Conservation (phyloP, 1,284 basidiomycete genomes). For the Cryptococcus wingfieldii region DNA sequence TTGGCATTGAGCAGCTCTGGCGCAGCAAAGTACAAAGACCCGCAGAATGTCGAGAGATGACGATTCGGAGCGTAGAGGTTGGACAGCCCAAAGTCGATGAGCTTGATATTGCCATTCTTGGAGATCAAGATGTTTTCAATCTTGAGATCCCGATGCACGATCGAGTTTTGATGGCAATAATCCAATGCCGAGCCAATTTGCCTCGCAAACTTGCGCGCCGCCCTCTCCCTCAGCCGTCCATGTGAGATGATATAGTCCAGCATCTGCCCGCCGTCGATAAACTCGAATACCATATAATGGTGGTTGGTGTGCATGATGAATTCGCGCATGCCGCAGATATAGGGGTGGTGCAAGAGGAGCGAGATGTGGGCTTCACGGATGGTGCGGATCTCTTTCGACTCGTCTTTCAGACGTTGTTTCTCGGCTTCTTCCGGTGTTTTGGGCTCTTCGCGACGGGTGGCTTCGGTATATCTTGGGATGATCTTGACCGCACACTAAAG, state of each 20-base stretch:
- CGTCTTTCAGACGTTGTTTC: slow-evolving; percentile 77
- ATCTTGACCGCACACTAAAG: slow-evolving; percentile 93
- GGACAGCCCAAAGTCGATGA: slow-evolving; percentile 97
- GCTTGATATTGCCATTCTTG: slow-evolving; percentile 98
- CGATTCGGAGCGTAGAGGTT: slow-evolving; percentile 85
- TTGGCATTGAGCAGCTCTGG: slow-evolving; percentile 95
- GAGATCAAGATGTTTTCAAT: slow-evolving; percentile 99
- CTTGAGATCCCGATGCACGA: slow-evolving; percentile 95
- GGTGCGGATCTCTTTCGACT: slow-evolving; percentile 92
- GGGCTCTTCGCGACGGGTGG: slow-evolving; percentile 49
- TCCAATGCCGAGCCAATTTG: slow-evolving; percentile 95
- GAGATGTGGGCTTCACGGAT: slow-evolving; percentile 91
- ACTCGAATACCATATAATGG: slow-evolving; percentile 99
- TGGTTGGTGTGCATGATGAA: slow-evolving; percentile 94
- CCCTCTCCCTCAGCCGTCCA: slow-evolving; percentile 88
- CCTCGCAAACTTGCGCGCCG: slow-evolving; percentile 91
- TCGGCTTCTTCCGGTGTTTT: slow-evolving; percentile 48
- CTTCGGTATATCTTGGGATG: slow-evolving; percentile 72
- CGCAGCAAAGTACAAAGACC: slow-evolving; percentile 95
- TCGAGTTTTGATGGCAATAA: slow-evolving; percentile 95
- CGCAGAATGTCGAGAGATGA: slow-evolving; percentile 92
- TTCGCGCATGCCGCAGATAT: slow-evolving; percentile 98
- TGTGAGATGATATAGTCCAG: slow-evolving; percentile 99
- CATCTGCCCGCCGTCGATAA: slow-evolving; percentile 98
- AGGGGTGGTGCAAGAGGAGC: slow-evolving; percentile 93